These are phyloP conservation scores for Glaciozyma antarctica DNA, from an alignment of 768 basidiomycete species.

Conservation along the genomic window DNA sequence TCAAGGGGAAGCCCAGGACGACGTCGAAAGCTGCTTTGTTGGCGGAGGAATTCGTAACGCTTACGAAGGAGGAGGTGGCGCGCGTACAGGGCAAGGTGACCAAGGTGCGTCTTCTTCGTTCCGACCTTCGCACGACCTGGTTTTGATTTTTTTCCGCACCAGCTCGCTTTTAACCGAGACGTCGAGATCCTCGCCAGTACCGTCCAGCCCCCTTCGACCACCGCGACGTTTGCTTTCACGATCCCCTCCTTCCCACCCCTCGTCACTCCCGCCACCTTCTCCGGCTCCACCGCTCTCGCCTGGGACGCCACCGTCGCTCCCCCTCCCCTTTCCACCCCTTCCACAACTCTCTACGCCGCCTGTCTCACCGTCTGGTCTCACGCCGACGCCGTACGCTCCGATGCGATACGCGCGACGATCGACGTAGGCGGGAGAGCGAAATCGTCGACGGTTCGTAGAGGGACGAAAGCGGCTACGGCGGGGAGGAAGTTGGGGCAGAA, in stretches of 20 bases:
- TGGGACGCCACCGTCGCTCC: conserved; percentile 4
- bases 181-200: conserved; percentile 93
- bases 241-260: conserved; percentile 61
- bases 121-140: conserved; percentile 2
- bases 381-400: conserved; percentile 76
- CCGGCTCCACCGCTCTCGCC: conserved; percentile 5
- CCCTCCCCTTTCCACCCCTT: background rate
- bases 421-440: conserved; percentile 36
- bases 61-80: conserved; percentile 74
- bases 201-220: conserved; percentile 81
- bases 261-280: background rate
- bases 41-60: conserved; percentile 36
- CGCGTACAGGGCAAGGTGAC: conserved; percentile 86
- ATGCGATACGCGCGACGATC: conserved; percentile 70
- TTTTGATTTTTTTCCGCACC: conserved; percentile 9
- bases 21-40: too few relatives aligned
- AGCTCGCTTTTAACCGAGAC: conserved; percentile 86
- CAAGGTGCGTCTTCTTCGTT: conserved; percentile 49
- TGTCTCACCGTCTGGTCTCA: conserved; percentile 93
- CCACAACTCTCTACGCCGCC: conserved; percentile 65
- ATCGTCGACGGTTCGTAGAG: conserved; percentile 15
- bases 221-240: conserved; percentile 83
- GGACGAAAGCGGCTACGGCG: conserved; percentile 25
- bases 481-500: conserved; percentile 45
- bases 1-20: conserved; percentile 45